phyloP scores from a whole-genome alignment of 805 yeast genomes.

The Nakazawaea wyomingensis region DNA sequence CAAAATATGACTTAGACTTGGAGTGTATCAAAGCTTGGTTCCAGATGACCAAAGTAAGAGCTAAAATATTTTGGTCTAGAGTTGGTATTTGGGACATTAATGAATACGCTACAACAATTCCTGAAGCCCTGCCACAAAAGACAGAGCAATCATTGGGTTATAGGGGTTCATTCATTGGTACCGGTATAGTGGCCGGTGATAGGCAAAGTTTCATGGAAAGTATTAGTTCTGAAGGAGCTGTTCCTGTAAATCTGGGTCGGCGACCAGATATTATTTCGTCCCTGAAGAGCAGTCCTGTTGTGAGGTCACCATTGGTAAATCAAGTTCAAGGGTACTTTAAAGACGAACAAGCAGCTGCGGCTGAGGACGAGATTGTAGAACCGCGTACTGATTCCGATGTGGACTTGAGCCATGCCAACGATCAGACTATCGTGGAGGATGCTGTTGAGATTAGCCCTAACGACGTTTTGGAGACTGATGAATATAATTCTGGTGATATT shows the following conservation, averaged over 20 bases:
- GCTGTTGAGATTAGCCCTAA: too few species aligned
- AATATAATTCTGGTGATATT: neutral
- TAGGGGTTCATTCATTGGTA: constrained; percentile 10
- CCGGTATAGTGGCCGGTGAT: constrained; percentile 9
- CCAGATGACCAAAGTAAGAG: constrained; percentile 57
- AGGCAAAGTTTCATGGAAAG: constrained; percentile 13
- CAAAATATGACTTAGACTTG: constrained; percentile 14
- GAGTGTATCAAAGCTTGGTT: constrained; percentile 48
- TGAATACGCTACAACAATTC: constrained; percentile 1
- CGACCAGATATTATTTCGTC: constrained; percentile 5
- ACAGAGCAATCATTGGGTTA: constrained; percentile 1
- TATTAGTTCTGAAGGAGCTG: neutral
- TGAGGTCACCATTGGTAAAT: constrained; percentile 2
- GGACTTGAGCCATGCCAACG: too few species aligned
- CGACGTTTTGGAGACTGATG: neutral
- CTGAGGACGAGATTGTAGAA: neutral
- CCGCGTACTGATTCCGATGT: neutral
- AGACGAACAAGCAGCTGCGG: constrained; percentile 1
- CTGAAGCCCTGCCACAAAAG: neutral
- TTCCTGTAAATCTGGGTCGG: constrained; percentile 3
- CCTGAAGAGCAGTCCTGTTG: constrained; percentile 4
- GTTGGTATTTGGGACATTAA: constrained; percentile 68
- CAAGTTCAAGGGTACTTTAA: constrained; percentile 6
- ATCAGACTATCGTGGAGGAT: neutral
- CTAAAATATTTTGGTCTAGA: constrained; percentile 78